Conservation (phyloP, 176 grass and related monocot genomes). For the Phoenix roebelenii region DNA sequence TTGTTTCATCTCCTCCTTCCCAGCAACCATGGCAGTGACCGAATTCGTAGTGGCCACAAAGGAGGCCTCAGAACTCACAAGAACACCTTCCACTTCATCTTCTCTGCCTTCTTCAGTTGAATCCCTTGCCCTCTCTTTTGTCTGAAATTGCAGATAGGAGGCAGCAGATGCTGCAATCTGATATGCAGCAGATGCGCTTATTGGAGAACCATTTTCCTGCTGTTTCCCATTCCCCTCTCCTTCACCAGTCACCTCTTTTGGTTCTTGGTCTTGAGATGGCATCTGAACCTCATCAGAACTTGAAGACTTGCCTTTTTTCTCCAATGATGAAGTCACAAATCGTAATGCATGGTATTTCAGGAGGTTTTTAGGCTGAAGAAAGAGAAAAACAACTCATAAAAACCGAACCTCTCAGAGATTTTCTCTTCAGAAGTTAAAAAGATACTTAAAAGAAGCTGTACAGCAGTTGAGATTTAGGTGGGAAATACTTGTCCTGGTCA, state of each 20-base stretch:
- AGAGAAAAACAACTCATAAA: not conserved
- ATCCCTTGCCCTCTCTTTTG: constrained; percentile 14
- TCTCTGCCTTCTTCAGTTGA: constrained; percentile 19
- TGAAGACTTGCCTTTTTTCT: constrained; percentile 33
- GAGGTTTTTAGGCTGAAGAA: constrained; percentile 51
- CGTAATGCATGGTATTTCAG: constrained; percentile 33
- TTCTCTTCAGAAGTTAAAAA: too few relatives aligned
- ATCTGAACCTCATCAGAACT: not conserved
- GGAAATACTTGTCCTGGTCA: too few relatives aligned
- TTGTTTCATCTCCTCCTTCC: constrained; percentile 74
- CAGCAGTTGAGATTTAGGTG: too few relatives aligned
- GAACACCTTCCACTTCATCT: constrained; percentile 14
- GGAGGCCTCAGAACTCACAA: constrained; percentile 40
- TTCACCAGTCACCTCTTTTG: constrained; percentile 3
- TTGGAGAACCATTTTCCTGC: constrained; percentile 16
- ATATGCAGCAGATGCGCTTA: constrained; percentile 56
- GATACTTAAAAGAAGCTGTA: too few relatives aligned
- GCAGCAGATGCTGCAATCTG: constrained; percentile 54
- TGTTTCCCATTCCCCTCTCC: constrained; percentile 5
- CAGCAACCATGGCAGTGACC: constrained; percentile 76
- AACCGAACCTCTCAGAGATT: too few relatives aligned
- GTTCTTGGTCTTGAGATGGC: constrained; percentile 16
- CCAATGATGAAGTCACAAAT: constrained; percentile 69
- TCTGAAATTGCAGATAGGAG: constrained; percentile 53
- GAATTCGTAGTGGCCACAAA: constrained; percentile 76